Evolutionary conservation across 2,329 filamentous ascomycete genomes (phyloP).

Genomic region (Colletotrichum kahawae): DNA sequence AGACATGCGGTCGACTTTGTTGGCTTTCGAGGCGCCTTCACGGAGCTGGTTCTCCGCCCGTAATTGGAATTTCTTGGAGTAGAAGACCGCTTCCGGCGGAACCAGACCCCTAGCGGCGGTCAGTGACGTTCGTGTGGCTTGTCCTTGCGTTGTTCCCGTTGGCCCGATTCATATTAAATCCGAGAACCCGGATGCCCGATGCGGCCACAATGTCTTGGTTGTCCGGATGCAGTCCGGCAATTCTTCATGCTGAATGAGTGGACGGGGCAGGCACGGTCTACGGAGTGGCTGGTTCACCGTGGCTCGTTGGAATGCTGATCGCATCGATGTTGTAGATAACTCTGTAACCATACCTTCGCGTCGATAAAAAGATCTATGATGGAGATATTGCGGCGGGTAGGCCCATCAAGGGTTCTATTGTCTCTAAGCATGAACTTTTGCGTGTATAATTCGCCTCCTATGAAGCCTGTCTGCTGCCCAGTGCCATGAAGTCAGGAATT

Average conservation of each 20-base stretch:
- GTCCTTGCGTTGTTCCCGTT: not conserved
- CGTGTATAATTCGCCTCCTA: not conserved
- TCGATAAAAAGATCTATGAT: not conserved
- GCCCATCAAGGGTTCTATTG: not conserved
- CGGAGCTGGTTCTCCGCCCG: not conserved
- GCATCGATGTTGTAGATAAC: not conserved
- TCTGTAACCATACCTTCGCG: not conserved
- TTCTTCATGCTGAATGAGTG: not conserved
- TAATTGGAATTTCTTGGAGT: not conserved
- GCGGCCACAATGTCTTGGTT: not conserved
- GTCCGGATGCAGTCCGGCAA: not conserved
- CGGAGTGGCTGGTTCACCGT: not conserved
- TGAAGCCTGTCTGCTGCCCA: not conserved
- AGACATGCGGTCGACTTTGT: not conserved
- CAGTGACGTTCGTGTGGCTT: not conserved
- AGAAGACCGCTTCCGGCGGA: not conserved
- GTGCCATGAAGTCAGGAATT: fast-evolving
- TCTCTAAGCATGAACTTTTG: not conserved
- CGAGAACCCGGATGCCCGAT: not conserved
- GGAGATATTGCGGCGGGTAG: fast-evolving
- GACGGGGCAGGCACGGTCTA: not conserved
- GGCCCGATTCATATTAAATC: not conserved
- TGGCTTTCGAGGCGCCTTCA: not conserved
- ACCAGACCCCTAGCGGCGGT: not conserved
- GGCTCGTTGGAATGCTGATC: not conserved